phyloP scores from a whole-genome alignment of 306 rosid genomes.

The Nissolia schottii region DNA sequence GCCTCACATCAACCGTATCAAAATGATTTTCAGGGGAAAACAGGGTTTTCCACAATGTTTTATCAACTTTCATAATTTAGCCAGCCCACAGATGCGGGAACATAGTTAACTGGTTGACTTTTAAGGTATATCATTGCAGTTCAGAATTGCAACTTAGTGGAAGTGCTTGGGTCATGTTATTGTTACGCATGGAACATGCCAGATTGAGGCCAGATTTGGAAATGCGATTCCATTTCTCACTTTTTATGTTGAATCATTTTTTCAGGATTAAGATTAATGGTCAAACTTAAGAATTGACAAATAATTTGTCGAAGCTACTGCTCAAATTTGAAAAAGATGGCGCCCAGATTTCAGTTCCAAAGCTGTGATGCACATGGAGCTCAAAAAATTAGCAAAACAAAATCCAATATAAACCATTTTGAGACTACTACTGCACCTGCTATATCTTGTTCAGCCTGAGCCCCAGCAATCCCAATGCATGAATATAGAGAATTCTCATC shows the following conservation, averaged over 20 bases:
- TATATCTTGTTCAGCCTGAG: slow-evolving; percentile 66
- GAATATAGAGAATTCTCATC: slow-evolving; percentile 77
- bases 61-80: background rate
- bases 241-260: background rate
- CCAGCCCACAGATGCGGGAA: background rate
- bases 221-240: background rate
- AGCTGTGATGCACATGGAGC: background rate
- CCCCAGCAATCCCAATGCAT: slow-evolving; percentile 90
- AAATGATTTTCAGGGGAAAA: background rate
- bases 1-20: background rate
- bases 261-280: background rate
- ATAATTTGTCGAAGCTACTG: background rate
- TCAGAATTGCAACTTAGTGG: background rate
- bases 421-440: slow-evolving; percentile 37
- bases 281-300: slow-evolving; percentile 11
- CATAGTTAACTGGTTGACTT: background rate
- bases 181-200: background rate
- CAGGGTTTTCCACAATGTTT: background rate
- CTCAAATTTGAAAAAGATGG: slow-evolving; percentile 12
- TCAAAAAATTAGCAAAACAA: slow-evolving; percentile 9
- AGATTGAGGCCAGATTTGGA: background rate
- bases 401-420: slow-evolving; percentile 9
- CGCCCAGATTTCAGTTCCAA: background rate
- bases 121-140: background rate
- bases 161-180: background rate